These are phyloP conservation scores for Triadica sebifera DNA, from an alignment of 345 rosid genomes.

Conservation along the genomic window DNA sequence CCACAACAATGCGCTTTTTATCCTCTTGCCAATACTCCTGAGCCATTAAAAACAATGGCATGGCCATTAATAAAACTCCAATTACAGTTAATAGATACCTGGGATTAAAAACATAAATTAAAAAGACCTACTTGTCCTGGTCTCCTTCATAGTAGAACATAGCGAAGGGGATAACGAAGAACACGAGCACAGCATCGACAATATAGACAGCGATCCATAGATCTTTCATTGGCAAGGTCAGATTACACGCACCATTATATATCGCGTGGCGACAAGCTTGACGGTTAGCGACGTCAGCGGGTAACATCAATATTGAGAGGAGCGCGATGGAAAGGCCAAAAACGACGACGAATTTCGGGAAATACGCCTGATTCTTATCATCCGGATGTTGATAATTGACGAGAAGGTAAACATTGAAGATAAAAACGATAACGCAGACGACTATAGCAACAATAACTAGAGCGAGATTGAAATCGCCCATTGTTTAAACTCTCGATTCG, in stretches of 20 bases:
- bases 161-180: conserved; percentile 92
- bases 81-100: background rate
- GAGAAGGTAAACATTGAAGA: conserved; percentile 91
- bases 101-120: conserved; percentile 5
- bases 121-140: conserved; percentile 84
- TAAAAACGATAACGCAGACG: conserved; percentile 77
- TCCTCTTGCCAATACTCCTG: conserved; percentile 83
- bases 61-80: background rate
- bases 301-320: conserved; percentile 94
- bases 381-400: conserved; percentile 99
- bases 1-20: conserved; percentile 79
- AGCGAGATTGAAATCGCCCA: conserved; percentile 99
- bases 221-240: conserved; percentile 94
- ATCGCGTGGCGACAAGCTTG: conserved; percentile 92
- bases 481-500: conserved; percentile 38
- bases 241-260: conserved; percentile 89
- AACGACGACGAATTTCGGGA: conserved; percentile 96
- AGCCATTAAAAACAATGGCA: conserved; percentile 10
- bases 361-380: conserved; percentile 96
- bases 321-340: conserved; percentile 79
- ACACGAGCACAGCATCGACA: conserved; percentile 78
- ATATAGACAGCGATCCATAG: conserved; percentile 94
- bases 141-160: conserved; percentile 99
- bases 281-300: conserved; percentile 99
- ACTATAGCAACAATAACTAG: conserved; percentile 92